Evolutionary conservation across 768 basidiomycete species (phyloP).

Genomic region (Kwoniella bestiolae): DNA sequence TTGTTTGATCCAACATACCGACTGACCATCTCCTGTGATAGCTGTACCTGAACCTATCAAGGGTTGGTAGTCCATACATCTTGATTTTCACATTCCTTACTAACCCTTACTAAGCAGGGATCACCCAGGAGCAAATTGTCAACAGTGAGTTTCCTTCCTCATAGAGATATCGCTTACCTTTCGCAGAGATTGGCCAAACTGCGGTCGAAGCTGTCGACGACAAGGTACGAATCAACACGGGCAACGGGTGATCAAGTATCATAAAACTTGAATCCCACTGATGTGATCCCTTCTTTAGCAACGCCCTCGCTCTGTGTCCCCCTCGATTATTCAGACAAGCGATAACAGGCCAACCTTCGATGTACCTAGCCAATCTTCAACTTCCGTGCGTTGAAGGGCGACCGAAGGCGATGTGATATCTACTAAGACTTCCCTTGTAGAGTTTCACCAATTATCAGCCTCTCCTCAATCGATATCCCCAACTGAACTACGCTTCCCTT

Average conservation of each 20-base stretch:
- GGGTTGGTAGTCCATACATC: not conserved
- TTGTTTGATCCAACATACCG: not conserved
- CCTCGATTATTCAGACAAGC: constrained; percentile 6
- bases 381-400: constrained; percentile 14
- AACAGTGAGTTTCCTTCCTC: too few relatives aligned
- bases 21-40: not conserved
- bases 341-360: not conserved
- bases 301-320: constrained; percentile 4
- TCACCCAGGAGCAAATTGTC: too few relatives aligned
- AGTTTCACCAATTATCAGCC: constrained; percentile 32
- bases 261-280: not conserved
- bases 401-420: not conserved
- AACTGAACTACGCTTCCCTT: constrained; percentile 16
- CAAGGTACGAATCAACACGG: not conserved
- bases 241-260: not conserved
- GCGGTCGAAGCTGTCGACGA: not conserved
- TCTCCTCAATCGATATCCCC: constrained; percentile 41
- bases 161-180: not conserved
- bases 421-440: constrained; percentile 24
- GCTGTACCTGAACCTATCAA: not conserved
- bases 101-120: too few relatives aligned
- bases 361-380: not conserved
- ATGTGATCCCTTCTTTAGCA: not conserved
- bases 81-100: too few relatives aligned
- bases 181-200: not conserved